Conservation (phyloP, 495 filamentous ascomycete species). For the Hypoxylon fragiforme region DNA sequence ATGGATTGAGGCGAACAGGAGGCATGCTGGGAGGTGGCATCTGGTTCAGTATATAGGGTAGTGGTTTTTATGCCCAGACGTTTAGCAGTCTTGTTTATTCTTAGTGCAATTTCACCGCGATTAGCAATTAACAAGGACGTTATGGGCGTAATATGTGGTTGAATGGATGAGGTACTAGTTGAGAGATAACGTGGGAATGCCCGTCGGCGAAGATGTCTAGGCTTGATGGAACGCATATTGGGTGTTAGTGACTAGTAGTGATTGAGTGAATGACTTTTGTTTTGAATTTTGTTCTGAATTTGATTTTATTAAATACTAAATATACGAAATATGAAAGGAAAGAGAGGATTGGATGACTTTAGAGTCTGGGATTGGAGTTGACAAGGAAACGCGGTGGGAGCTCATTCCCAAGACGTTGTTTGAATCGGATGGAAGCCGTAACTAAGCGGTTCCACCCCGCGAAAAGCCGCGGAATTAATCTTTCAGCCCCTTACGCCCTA, state of each 20-base stretch:
- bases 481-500: too few species aligned
- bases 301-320: too few species aligned
- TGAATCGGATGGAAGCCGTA: slow-evolving; percentile 17
- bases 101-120: slow-evolving; percentile 93
- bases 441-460: slow-evolving; percentile 25
- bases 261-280: background rate
- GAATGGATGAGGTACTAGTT: slow-evolving; percentile 34
- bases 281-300: too few species aligned
- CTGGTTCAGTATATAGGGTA: slow-evolving; percentile 92
- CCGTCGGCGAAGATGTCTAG: slow-evolving; percentile 27
- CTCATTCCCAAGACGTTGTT: background rate
- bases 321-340: background rate
- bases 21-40: slow-evolving; percentile 86
- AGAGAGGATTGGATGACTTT: too few species aligned
- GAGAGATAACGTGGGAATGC: slow-evolving; percentile 31
- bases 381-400: background rate
- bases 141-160: slow-evolving; percentile 55
- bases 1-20: slow-evolving; percentile 78
- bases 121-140: slow-evolving; percentile 94
- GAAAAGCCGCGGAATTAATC: slow-evolving; percentile 23
- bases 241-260: background rate
- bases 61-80: slow-evolving; percentile 90
- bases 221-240: slow-evolving; percentile 40
- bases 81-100: slow-evolving; percentile 83
- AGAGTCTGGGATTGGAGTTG: too few species aligned